Evolutionary conservation across 495 filamentous ascomycete species (phyloP), one percentile per base, ranked within the genome.

Genomic region (Xeromyces bisporus): DNA sequence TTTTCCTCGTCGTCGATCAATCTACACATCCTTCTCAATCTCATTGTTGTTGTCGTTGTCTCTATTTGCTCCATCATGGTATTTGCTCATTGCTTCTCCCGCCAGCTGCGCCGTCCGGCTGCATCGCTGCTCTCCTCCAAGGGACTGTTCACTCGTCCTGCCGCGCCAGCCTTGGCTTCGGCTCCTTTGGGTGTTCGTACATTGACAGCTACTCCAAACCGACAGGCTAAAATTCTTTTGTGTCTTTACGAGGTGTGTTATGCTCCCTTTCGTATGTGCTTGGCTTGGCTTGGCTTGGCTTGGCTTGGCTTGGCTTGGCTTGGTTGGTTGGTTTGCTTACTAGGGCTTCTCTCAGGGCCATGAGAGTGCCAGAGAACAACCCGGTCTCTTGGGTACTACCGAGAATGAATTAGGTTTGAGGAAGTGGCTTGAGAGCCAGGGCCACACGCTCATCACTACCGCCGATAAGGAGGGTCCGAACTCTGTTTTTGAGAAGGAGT

Each of bases 331-430:
- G n/a, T n/a, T 31, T 11, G 26, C 38, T 50, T 7, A 44, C 31
- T 15, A 10, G 16, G 3, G 6, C 37, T 6, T 18, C 15, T 6
- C n/a, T 36, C 36, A 81, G 76, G 76, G 77, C 52, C 53, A 62
- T 42, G 60, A 69, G 50, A 76, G 80, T 59, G 73, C 77, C 48
- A 54, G 64, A 39, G 58, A 93, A 50, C 80, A 87, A 44, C 85
- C 86, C 31, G 67, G 67, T 39, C 71, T 97, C 33, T 75, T 97
- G 35, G 89, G 89, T 46, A 92, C 87, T 26, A 93, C 80, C 32
- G 85, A 97, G 67, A 96, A 96, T 57, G 89, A 97, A 68, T 80
- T 97, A 33, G 89, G 89, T 31, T 56, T 97, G 48, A 72, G 89
- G 40, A 82, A 89, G 60, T 97, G 89, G 89, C 69, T 97, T 40